Conservation (phyloP, 2,329 filamentous ascomycete genomes). For the Cercospora sp. region DNA sequence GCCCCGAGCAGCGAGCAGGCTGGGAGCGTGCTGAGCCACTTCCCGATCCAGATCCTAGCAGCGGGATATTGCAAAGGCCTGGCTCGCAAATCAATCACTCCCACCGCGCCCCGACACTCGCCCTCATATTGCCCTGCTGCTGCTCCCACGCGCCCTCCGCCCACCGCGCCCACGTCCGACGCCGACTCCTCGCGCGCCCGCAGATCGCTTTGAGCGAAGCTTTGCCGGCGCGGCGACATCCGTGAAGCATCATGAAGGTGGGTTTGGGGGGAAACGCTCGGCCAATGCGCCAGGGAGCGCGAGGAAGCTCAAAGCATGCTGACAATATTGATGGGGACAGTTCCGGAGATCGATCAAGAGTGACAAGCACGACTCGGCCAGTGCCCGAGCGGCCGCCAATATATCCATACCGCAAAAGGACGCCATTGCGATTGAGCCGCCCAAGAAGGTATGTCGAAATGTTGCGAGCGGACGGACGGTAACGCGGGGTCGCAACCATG, state of each 20-base stretch:
- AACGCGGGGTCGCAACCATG: not conserved
- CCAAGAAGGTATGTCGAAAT: conserved; percentile 73
- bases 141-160: not conserved
- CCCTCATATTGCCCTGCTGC: not conserved
- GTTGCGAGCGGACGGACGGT: not conserved
- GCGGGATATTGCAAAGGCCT: conserved; percentile 11
- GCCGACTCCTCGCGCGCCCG: conserved; percentile 1
- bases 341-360: conserved; percentile 87
- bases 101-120: not conserved
- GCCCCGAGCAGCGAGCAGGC: not conserved
- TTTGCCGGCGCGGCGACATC: conserved; percentile 11
- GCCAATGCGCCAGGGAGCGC: conserved; percentile 26
- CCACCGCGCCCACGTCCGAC: conserved; percentile 1
- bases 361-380: conserved; percentile 66
- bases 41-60: conserved; percentile 11
- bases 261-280: conserved; percentile 7
- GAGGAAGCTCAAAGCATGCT: conserved; percentile 11
- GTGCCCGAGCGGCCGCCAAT: conserved; percentile 57
- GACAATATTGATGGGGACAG: conserved; percentile 34
- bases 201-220: not conserved
- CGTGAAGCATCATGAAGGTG: conserved; percentile 16
- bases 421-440: conserved; percentile 82
- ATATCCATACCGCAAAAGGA: conserved; percentile 81
- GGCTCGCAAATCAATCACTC: not conserved
- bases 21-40: conserved; percentile 9